Base-by-base conservation (phyloP, 768 basidiomycete genomes). In the Paxillus involutus region DNA sequence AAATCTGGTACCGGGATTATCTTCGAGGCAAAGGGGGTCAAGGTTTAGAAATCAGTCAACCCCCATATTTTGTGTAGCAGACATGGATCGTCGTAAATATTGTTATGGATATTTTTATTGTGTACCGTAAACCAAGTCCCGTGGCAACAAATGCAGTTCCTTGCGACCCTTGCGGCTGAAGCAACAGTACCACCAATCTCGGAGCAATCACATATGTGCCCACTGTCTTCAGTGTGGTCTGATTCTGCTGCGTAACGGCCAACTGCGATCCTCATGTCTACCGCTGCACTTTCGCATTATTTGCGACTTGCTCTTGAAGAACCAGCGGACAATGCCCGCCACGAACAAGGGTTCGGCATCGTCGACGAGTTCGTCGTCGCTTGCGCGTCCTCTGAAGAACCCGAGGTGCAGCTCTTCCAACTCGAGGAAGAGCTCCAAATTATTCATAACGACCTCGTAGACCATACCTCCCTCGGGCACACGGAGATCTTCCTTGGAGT, bases 371-470 rank as follows among this genome's bases (percentile, higher is more conserved):
- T 85, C 60, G 81, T 84, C 3, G 59, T 70, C 17, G 77, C 79
- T 57, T 80, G 75, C 61, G 67, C 73, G n/a, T 72, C 76, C 11
- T 77, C 80, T 19, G 70, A 76, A 26, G 77, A 84, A 40, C 63
- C 75, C 2, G 75, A 79, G 37, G 61, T 62, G 26, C 69, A 77
- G 13, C 67, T 84, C 19, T 66, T 68, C 55, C 75, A 80, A 43
- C 71, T 88, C 44, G 86, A 91, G 63, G 81, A 86, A 57, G 83
- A 89, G 57, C 77, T 92, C 12, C 85, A 86, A 54, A 69, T 70
- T 42, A 75, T 89, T 39, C 79, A 85, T 73, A 73, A 80, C 63
- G 82, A 87, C 47, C 73, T 77, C 47, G 77, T 87, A 52, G 84
- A 88, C 69, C 86, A 88, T 60, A 77, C 80, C 3, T 80, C 80